These are phyloP conservation scores for Colletotrichum gloeosporioides DNA, from an alignment of 2,329 filamentous ascomycete genomes.

Conservation along the genomic window DNA sequence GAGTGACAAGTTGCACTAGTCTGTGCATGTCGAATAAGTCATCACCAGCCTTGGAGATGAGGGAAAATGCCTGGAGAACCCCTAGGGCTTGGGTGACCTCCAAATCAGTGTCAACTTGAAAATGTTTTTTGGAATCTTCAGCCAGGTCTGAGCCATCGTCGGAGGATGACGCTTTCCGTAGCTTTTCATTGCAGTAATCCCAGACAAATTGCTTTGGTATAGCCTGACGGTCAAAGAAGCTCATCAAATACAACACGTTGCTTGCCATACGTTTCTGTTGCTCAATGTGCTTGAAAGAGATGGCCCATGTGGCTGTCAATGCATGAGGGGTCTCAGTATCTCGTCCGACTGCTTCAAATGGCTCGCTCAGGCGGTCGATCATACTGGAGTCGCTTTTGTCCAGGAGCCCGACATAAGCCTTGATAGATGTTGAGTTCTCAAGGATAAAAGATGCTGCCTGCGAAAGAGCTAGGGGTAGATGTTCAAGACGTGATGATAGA, in stretches of 20 bases:
- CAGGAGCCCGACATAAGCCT: conserved; percentile 34
- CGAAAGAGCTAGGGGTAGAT: not conserved
- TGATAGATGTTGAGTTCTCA: conserved; percentile 28
- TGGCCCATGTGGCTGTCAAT: conserved; percentile 30
- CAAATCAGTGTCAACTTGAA: too few species aligned
- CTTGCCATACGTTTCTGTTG: conserved; percentile 35
- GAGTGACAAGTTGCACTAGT: conserved; percentile 37
- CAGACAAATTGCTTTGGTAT: conserved; percentile 39
- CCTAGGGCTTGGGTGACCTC: conserved; percentile 21
- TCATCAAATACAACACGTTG: conserved; percentile 44
- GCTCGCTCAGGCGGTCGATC: conserved; percentile 30
- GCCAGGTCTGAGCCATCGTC: accelerated
- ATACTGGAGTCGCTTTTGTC: conserved; percentile 23
- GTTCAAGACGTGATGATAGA: conserved; percentile 20
- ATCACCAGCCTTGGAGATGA: conserved; percentile 24
- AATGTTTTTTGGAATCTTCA: too few species aligned
- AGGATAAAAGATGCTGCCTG: conserved; percentile 2
- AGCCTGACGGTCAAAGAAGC: conserved; percentile 39
- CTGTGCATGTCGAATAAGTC: conserved; percentile 34
- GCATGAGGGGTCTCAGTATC: conserved; percentile 34
- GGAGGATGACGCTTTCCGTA: accelerated
- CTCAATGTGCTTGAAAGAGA: conserved; percentile 37
- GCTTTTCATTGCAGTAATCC: conserved; percentile 23
- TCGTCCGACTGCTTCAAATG: conserved; percentile 25
- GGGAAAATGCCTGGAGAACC: conserved; percentile 34